These are phyloP conservation scores for Diplocarpon rosae DNA, from an alignment of 2,329 filamentous ascomycete species.

Conservation along the genomic window DNA sequence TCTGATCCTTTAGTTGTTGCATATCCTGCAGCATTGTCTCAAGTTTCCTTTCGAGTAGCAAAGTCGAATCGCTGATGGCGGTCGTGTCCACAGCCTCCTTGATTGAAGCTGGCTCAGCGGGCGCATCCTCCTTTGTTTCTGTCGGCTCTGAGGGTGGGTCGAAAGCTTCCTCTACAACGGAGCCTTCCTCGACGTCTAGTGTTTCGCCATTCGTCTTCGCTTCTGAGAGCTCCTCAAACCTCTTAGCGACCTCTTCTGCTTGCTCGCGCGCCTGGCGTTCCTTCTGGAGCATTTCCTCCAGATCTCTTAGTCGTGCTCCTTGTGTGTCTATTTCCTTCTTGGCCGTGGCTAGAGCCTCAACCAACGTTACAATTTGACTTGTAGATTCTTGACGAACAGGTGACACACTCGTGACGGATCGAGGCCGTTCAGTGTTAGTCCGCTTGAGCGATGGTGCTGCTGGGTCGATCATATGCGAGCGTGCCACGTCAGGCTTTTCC, in stretches of 20 bases:
- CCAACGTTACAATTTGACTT: slow-evolving; percentile 72
- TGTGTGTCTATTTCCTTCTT: slow-evolving; percentile 85
- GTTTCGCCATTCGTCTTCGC: slow-evolving; percentile 31
- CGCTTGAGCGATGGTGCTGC: slow-evolving; percentile 58
- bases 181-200: slow-evolving; percentile 29
- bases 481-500: slow-evolving; percentile 72
- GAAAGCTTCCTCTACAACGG: slow-evolving; percentile 35
- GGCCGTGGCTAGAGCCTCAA: slow-evolving; percentile 72
- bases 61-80: slow-evolving; percentile 66
- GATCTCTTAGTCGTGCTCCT: slow-evolving; percentile 62
- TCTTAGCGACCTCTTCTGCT: slow-evolving; percentile 72
- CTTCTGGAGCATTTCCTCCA: slow-evolving; percentile 67
- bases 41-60: slow-evolving; percentile 19
- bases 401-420: slow-evolving; percentile 38
- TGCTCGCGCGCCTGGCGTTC: slow-evolving; percentile 74
- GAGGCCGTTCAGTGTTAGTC: slow-evolving; percentile 63
- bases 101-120: not conserved
- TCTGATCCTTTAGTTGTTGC: slow-evolving; percentile 21
- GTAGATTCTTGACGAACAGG: slow-evolving; percentile 41
- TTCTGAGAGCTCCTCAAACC: slow-evolving; percentile 48
- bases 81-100: slow-evolving; percentile 56
- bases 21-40: slow-evolving; percentile 24
- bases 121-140: slow-evolving; percentile 20
- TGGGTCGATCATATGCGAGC: slow-evolving; percentile 34
- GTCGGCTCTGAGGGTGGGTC: slow-evolving; percentile 30